Evolutionary conservation across 2,329 filamentous ascomycete genomes (phyloP).

Genomic region (Hymenotorrendiella dingleyae): DNA sequence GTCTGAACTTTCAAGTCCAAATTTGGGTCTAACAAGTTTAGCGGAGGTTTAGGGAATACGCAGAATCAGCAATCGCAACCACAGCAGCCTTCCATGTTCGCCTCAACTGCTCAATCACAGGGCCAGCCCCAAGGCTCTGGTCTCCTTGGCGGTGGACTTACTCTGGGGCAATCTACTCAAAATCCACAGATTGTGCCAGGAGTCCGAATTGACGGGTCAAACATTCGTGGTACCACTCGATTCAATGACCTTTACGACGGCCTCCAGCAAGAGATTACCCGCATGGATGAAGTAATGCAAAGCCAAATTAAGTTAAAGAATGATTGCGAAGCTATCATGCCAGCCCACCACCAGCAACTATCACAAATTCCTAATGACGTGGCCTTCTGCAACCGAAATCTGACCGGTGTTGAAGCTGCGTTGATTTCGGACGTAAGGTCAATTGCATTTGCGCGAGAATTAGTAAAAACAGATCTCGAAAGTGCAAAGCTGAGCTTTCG

Average conservation of each 20-base stretch:
- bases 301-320: constrained; percentile 72
- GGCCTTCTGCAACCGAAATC: constrained; percentile 53
- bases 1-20: constrained; percentile 4
- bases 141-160: constrained; percentile 28
- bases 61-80: constrained; percentile 25
- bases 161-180: constrained; percentile 41
- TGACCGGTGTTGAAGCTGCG: constrained; percentile 57
- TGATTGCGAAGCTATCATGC: constrained; percentile 66
- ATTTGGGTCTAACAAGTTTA: constrained; percentile 9
- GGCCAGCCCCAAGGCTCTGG: constrained; percentile 14
- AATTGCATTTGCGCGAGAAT: constrained; percentile 49
- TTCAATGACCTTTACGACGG: constrained; percentile 85
- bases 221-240: constrained; percentile 79
- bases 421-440: constrained; percentile 57
- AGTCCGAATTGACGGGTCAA: constrained; percentile 71
- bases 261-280: constrained; percentile 70
- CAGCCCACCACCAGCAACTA: constrained; percentile 56
- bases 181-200: constrained; percentile 57
- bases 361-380: constrained; percentile 61
- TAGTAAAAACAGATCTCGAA: constrained; percentile 59
- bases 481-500: constrained; percentile 68
- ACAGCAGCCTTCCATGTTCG: constrained; percentile 20
- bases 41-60: constrained; percentile 19
- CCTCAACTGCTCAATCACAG: constrained; percentile 16
- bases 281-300: constrained; percentile 74